These are phyloP conservation scores for Astragalus membranaceus DNA, from an alignment of 306 rosid species.

Conservation along the genomic window DNA sequence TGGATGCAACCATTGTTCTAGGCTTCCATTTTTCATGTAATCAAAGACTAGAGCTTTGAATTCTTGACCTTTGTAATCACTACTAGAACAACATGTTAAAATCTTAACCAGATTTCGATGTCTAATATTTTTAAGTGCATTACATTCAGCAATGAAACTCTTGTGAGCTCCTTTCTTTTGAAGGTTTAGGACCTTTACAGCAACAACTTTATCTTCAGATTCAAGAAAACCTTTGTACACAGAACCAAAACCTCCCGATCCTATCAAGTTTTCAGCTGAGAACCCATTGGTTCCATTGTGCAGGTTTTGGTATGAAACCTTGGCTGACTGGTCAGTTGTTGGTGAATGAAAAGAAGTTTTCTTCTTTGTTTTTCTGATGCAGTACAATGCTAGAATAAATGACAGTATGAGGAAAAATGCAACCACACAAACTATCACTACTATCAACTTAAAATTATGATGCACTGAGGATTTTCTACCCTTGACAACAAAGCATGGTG, in stretches of 20 bases:
- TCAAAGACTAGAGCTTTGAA: slow-evolving; percentile 19
- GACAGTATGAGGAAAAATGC: background rate
- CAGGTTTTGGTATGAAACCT: background rate
- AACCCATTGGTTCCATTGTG: background rate
- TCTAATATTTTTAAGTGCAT: background rate
- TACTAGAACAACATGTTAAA: slow-evolving; percentile 13
- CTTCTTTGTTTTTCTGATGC: background rate
- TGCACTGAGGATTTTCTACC: background rate
- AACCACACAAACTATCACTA: background rate
- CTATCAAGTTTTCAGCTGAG: background rate
- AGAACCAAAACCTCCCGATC: background rate
- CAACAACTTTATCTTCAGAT: background rate
- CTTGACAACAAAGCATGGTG: background rate
- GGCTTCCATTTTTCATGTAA: background rate
- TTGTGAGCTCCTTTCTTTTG: background rate
- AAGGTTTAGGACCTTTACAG: slow-evolving; percentile 17
- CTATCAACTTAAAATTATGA: background rate
- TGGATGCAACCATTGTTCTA: no score
- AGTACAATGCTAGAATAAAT: background rate
- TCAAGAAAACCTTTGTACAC: background rate
- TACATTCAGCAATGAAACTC: background rate
- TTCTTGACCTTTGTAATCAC: slow-evolving; percentile 3
- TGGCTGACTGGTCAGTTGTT: background rate
- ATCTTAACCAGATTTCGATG: slow-evolving; percentile 17
- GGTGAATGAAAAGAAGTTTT: background rate